phyloP scores from a whole-genome alignment of 202 grass and related monocot species.

The Tripidium arundinaceum region DNA sequence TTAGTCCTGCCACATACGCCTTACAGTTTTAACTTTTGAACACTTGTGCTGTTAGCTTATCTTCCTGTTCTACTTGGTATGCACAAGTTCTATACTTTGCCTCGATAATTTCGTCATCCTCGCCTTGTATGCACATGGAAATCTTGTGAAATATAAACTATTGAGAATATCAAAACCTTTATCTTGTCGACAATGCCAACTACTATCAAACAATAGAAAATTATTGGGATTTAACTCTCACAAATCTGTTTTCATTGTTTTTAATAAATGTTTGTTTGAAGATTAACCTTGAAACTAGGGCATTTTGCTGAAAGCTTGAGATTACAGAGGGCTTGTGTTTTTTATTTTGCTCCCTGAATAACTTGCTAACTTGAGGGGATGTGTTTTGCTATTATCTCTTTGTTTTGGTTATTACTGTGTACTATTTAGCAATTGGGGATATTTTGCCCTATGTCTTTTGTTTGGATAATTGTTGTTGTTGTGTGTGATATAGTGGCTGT shows the following conservation, averaged over 20 bases:
- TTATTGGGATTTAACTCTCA: background rate
- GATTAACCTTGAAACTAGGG: background rate
- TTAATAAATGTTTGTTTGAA: background rate
- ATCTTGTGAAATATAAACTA: background rate
- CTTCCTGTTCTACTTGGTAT: background rate
- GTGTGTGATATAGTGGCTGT: background rate
- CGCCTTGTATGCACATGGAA: background rate
- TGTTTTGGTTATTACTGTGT: background rate
- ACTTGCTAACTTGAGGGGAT: background rate
- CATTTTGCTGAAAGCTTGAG: background rate
- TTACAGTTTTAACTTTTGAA: background rate
- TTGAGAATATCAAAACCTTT: background rate
- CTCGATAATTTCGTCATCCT: background rate
- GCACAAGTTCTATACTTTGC: background rate
- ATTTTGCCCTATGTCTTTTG: background rate
- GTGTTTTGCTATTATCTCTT: background rate
- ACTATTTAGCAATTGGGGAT: background rate
- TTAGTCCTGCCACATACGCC: background rate
- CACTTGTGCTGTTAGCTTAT: background rate
- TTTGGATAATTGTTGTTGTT: background rate
- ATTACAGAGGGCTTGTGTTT: background rate
- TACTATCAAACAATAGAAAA: background rate
- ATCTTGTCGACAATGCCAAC: background rate
- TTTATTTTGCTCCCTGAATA: background rate
- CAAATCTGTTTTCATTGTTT: background rate